Evolutionary conservation across 139 green algal species (phyloP).

Genomic region (Deuterostichococcus epilithicus): DNA sequence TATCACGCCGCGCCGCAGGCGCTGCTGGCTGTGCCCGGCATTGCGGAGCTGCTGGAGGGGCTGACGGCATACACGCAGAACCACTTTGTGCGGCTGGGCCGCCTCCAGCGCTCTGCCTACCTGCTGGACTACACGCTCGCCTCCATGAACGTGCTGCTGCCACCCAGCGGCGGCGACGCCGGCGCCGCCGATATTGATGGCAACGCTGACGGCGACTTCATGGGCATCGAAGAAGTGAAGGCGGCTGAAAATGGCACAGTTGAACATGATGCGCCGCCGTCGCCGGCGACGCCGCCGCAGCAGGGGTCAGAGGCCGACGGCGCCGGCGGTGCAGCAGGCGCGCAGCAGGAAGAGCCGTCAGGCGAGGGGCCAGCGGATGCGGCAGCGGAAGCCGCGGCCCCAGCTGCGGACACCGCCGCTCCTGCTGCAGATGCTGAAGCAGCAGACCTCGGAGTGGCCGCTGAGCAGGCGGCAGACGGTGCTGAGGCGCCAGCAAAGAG

Average conservation of each 20-base stretch:
- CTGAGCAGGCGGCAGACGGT: no score
- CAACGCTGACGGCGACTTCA: not conserved
- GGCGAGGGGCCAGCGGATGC: no score
- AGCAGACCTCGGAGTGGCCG: no score
- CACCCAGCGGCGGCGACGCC: not conserved
- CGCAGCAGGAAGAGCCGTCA: no score
- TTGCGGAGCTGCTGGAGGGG: slow-evolving; percentile 67
- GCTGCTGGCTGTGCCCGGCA: slow-evolving; percentile 55
- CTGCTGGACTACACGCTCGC: slow-evolving; percentile 85
- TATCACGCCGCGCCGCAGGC: slow-evolving; percentile 10
- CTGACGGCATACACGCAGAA: slow-evolving; percentile 81
- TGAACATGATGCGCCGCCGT: not conserved
- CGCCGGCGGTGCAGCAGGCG: no score
- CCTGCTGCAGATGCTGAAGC: no score
- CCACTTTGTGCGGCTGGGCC: slow-evolving; percentile 76
- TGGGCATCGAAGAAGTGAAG: no score
- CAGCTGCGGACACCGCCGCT: no score
- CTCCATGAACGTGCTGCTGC: slow-evolving; percentile 67
- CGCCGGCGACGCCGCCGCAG: not conserved
- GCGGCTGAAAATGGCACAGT: no score
- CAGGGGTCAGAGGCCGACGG: no score
- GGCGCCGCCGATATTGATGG: not conserved
- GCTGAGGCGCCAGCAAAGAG: no score
- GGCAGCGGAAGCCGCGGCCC: no score
- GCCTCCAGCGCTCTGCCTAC: slow-evolving; percentile 71